Base-by-base conservation (phyloP, 2,329 filamentous ascomycete genomes). In the Diaporthe helianthi region DNA sequence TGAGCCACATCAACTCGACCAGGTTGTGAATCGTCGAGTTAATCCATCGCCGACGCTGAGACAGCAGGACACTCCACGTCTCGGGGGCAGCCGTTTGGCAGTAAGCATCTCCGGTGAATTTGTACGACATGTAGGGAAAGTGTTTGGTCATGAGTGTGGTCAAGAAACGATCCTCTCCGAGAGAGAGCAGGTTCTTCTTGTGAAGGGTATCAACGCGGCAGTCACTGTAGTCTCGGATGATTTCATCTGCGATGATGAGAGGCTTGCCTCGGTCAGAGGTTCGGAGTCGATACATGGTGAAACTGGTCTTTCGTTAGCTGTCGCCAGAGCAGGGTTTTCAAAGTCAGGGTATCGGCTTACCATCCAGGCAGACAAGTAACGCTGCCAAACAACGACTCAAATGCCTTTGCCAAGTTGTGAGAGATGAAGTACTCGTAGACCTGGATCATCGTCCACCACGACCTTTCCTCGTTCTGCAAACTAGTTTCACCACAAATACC, bases 341-440 rank as follows among this genome's bases (percentile, higher is more conserved):
- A 38, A 17, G 19, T 29, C 24, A 47, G 24, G 3, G 46, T 33
- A 22, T 38, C 46, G 67, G 89, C 93, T 84, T 89, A 98, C 95
- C 96, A 99, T 87, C 96, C 96, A 73, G 96, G 96, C 84, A 99
- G 90, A 91, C 96, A 99, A 70, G 96, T 99, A 71, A 99, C 96
- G 80, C 93, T 97, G 78, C 94, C 96, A 77, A 99, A 99, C 71
- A 99, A 88, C 71, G 94, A 98, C 80, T 99, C 96, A 78, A 99
- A 99, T 72, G 96, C 93, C 84, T 99, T 99, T 66, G 96, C 86
- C 79, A 99, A 83, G 81, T 99, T 92, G 85, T 99, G 96, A 36
- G 96, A 98, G 78, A 99, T 99, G 80, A 94, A 99, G 85, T 99
- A 99, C 80, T 99, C 96, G 83, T 99, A 99, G 73, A 99, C 96